Percentiles rank a stretch among this genome's conserved stretches.
phyloP scores from a whole-genome alignment of 768 basidiomycete genomes.

The Boletus speciosus region DNA sequence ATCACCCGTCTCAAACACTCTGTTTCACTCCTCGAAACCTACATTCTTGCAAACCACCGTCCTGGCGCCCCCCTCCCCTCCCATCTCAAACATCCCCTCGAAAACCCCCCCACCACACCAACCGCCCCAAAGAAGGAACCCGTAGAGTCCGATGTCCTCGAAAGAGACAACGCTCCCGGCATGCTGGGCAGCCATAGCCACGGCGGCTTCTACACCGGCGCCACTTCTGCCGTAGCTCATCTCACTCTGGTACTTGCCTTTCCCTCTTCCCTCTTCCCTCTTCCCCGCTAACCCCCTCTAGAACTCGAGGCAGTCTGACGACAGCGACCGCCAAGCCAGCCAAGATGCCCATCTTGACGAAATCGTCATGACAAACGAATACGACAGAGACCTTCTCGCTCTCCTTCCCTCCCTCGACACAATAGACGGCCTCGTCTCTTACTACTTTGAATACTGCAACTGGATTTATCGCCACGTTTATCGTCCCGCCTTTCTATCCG shows the following conservation, averaged over 20 bases:
- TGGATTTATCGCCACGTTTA: slow-evolving; percentile 85
- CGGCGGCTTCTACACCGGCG: slow-evolving; percentile 74
- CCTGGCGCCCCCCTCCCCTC: slow-evolving; percentile 15
- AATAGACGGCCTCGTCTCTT: slow-evolving; percentile 68
- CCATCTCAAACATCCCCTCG: slow-evolving; percentile 29
- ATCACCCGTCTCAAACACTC: slow-evolving; percentile 41
- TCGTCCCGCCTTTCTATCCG: slow-evolving; percentile 52
- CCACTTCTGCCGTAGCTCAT: slow-evolving; percentile 72
- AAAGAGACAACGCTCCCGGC: slow-evolving; percentile 52
- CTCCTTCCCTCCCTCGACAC: slow-evolving; percentile 62
- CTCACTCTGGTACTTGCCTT: slow-evolving; percentile 49
- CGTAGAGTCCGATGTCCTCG: slow-evolving; percentile 44
- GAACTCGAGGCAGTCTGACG: slow-evolving; percentile 50
- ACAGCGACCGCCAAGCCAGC: slow-evolving; percentile 48
- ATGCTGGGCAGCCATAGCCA: slow-evolving; percentile 63
- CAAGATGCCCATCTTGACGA: slow-evolving; percentile 44
- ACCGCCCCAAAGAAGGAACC: slow-evolving; percentile 51
- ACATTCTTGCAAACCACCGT: slow-evolving; percentile 32
- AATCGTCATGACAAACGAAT: slow-evolving; percentile 44
- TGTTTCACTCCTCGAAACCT: slow-evolving; percentile 38
- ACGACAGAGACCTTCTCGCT: slow-evolving; percentile 71
- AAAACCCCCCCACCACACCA: slow-evolving; percentile 26
- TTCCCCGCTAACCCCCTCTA: slow-evolving; percentile 25
- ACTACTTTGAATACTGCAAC: slow-evolving; percentile 85
- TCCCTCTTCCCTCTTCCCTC: slow-evolving; percentile 4